phyloP scores from a whole-genome alignment of 306 rosid genomes.

The Gynostemma pentaphyllum region DNA sequence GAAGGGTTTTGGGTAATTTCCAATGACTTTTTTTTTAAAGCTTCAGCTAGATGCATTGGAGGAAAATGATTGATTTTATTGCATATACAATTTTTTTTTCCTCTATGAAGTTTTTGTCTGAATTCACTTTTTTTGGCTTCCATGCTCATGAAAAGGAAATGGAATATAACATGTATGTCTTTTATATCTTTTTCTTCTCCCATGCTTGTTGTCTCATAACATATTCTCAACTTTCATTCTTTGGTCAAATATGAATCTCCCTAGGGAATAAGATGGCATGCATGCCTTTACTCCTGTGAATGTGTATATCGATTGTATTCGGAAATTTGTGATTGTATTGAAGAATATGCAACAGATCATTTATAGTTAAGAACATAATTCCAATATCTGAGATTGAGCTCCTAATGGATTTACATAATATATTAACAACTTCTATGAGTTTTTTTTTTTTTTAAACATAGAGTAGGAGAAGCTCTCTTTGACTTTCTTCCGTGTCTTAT shows the following conservation, averaged over 20 bases:
- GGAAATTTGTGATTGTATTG: too few relatives aligned
- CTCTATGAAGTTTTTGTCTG: not conserved
- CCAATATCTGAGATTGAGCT: too few relatives aligned
- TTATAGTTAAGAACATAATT: too few relatives aligned
- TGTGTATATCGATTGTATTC: too few relatives aligned
- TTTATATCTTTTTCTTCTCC: not conserved
- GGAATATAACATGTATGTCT: not conserved
- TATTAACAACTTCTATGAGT: too few relatives aligned
- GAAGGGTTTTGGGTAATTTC: not conserved
- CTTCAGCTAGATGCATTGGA: not conserved
- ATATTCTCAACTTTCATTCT: not conserved
- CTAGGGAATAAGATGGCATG: not conserved
- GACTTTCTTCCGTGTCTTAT: too few relatives aligned
- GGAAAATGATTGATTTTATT: not conserved
- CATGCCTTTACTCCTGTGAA: too few relatives aligned
- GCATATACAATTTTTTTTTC: not conserved
- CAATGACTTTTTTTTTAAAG: not conserved
- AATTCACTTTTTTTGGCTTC: slow-evolving; percentile 1
- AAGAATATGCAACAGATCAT: too few relatives aligned
- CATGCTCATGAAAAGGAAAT: not conserved
- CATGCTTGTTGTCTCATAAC: not conserved
- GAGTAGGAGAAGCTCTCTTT: too few relatives aligned
- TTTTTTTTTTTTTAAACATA: too few relatives aligned
- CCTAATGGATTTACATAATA: too few relatives aligned
- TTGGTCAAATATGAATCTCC: not conserved